Evolutionary conservation across 495 filamentous ascomycete species (phyloP), one percentile per base, ranked within the genome.

Genomic region (Antarctomyces pellizariae): DNA sequence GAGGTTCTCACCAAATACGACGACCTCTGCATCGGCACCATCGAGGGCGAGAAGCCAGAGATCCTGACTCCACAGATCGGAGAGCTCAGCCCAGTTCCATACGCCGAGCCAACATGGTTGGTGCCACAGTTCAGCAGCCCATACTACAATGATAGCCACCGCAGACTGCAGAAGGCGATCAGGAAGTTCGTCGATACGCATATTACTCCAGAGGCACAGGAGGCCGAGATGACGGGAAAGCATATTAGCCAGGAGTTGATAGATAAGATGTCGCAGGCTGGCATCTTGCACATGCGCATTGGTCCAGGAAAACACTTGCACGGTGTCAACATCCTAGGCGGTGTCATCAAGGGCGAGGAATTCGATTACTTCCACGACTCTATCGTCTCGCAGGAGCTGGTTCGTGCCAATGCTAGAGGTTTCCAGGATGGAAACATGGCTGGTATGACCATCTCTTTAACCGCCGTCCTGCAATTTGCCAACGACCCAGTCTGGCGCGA

Each of bases 351-450:
- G 35, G 72, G 73, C 16, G 64, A 78, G 52, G 75, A 86, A 34
- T 86, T 77, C 39, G 77, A 90, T 46, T 80, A 82, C 47, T 72
- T 90, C 46, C 76, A 84, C 49, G 77, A 84, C 46, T 43, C 86
- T 43, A 64, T 86, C 35, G 53, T 72, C 8, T 49, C 56, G 14
- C 79, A 90, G 50, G 78, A 90, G 47, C 46, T 71, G 37, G 60
- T 62, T 7, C 63, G 77, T 33, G 47, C 61, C 12, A 75, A 70
- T 43, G 69, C 68, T 21, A 53, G 76, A 36, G 75, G 71, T 11
- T 69, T 66, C 43, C 56, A 64, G 33, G 59, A 63, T 32, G 61
- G 58, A n/a, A 56, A 59, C 31, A 48, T 59, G 59, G 71, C 75
- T 7, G 77, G 78, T 26, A 80, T 86, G 75, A 62, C 69, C 19